Evolutionary conservation across 306 rosid species (phyloP), one percentile per base, ranked within the genome.

Genomic region (Vigna trinervia): DNA sequence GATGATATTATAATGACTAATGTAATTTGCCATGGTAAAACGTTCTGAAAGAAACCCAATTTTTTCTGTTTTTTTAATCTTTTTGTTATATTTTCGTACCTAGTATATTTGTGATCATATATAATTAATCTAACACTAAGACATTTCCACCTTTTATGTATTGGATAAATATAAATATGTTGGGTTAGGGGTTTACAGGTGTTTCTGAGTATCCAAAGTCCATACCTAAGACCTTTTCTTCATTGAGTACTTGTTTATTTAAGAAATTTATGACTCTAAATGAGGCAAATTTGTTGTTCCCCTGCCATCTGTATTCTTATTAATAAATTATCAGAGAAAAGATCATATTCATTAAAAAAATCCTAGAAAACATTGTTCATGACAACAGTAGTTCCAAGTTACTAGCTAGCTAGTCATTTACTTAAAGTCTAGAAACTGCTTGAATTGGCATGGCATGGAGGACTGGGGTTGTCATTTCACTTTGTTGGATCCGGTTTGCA

Each of bases 401-500:
- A 66, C 45, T 20, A 12, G 20, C 32, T 73, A 34, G 28, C 53
- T 63, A 14, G 45, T 12, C 36, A 39, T 71, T 52, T 62, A 61
- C n/a, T 63, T 36, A 34, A 17, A 80, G 23, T 43, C 68, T 45
- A 17, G 43, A 14, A 69, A 30, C 11, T 69, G 65, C 50, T 71
- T 36, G 76, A 53, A 22, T 54, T 47, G 52, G 48, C 59, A 50
- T 38, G 23, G 64, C 46, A 32, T 20, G 34, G 45, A 14, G 68
- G 71, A 58, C 71, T 51, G 52, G 66, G 48, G 20, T 73, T 54
- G 60, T 59, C 65, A 57, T 50, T 20, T 41, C 51, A 50, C 46
- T 46, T 2, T 62, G 34, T 52, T 52, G 30, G 19, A 41, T 41
- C 46, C 46, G 46, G 12, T 0, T 12, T 68, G 47, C 22, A 39